Evolutionary conservation across 306 rosid species (phyloP).

Genomic region (Arachis stenosperma): DNA sequence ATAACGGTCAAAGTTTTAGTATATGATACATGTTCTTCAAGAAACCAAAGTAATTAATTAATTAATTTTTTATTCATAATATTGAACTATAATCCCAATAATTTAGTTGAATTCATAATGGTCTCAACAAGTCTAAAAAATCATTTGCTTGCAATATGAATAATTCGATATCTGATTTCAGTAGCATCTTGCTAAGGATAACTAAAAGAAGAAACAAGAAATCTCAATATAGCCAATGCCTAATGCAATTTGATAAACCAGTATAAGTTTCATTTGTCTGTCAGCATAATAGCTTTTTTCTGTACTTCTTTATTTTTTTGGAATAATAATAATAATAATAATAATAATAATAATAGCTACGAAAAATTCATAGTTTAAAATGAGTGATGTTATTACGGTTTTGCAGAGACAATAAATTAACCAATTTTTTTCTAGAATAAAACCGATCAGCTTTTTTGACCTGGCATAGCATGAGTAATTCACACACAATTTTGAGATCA

Average conservation of each 20-base stretch:
- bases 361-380: not conserved
- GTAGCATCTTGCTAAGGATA: not conserved
- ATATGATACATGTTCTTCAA: not conserved
- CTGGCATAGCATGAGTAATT: not conserved
- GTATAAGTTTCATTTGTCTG: not conserved
- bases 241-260: not conserved
- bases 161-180: not conserved
- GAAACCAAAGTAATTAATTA: not conserved
- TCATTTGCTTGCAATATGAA: not conserved
- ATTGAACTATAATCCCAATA: not conserved
- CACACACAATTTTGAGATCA: not conserved
- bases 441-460: not conserved
- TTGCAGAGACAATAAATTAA: not conserved
- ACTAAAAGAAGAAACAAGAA: not conserved
- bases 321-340: too few species aligned
- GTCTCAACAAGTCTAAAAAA: not conserved
- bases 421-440: too few species aligned
- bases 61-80: too few species aligned
- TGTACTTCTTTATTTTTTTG: too few species aligned
- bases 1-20: not conserved
- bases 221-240: not conserved
- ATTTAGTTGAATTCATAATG: not conserved
- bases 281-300: not conserved
- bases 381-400: not conserved
- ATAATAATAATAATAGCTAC: not conserved